A percentile compares a stretch with the other conserved stretches of the same genome.
phyloP scores from a whole-genome alignment of 2,329 filamentous ascomycete genomes.

The Pezicula radicicola region DNA sequence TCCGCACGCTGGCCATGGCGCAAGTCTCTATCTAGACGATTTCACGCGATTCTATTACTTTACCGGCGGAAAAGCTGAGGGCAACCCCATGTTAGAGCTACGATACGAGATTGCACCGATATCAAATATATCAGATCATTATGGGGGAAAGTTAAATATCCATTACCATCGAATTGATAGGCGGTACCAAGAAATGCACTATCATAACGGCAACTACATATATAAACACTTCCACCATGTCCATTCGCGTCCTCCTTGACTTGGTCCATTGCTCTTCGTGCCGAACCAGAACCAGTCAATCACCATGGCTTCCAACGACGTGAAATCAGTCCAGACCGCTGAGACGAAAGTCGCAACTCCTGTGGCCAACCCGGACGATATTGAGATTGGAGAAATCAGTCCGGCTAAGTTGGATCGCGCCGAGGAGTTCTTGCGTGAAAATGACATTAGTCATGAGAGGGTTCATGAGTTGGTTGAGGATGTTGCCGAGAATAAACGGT shows the following conservation, averaged over 20 bases:
- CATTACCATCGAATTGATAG: background rate
- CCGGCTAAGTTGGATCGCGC: slow-evolving; percentile 41
- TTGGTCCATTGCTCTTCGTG: too few relatives aligned
- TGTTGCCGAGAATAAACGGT: slow-evolving; percentile 22
- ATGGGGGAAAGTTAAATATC: background rate
- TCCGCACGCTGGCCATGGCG: background rate
- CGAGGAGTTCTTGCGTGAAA: slow-evolving; percentile 44
- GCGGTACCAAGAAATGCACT: background rate
- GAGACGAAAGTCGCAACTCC: background rate
- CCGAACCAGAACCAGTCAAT: background rate
- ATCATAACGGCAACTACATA: slow-evolving; percentile 1
- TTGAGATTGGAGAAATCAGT: background rate
- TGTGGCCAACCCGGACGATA: background rate
- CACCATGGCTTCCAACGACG: background rate
- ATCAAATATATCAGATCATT: background rate
- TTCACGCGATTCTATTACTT: background rate
- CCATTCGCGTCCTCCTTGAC: too few relatives aligned
- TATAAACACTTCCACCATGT: too few relatives aligned
- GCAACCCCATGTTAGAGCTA: background rate
- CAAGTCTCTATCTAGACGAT: background rate
- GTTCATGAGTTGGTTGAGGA: slow-evolving; percentile 43
- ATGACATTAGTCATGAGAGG: slow-evolving; percentile 40
- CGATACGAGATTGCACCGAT: background rate
- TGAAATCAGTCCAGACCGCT: background rate
- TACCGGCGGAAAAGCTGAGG: background rate